Evolutionary conservation across 1,139 yeast genomes (phyloP).

Genomic region (Ogataea hybrid): DNA sequence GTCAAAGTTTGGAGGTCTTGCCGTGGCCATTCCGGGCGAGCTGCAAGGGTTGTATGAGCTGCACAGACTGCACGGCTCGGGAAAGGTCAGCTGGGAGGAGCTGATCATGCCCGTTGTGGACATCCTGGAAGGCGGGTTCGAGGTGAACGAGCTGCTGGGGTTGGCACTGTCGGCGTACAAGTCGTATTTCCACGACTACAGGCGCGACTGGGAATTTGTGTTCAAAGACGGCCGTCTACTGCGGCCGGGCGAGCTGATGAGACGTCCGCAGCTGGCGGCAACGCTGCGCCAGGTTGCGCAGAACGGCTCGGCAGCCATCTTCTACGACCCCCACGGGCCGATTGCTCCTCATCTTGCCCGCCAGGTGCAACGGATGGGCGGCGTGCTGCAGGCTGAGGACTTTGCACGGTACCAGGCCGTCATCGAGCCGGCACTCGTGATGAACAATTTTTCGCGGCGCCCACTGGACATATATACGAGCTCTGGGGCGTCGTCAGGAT

Average conservation of each 20-base stretch:
- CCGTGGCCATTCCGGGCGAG: slow-evolving; percentile 90
- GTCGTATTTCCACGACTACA: slow-evolving; percentile 34
- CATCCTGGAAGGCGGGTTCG: slow-evolving; percentile 68
- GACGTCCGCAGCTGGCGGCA: slow-evolving; percentile 58
- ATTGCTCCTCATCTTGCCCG: slow-evolving; percentile 41
- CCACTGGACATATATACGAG: slow-evolving; percentile 58
- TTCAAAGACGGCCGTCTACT: slow-evolving; percentile 38
- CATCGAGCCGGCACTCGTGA: slow-evolving; percentile 53
- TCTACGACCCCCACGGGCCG: slow-evolving; percentile 71
- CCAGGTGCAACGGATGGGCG: slow-evolving; percentile 32
- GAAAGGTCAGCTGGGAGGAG: slow-evolving; percentile 68
- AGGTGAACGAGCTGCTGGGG: slow-evolving; percentile 48
- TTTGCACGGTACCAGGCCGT: slow-evolving; percentile 58
- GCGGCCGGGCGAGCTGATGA: slow-evolving; percentile 56
- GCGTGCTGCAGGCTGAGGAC: slow-evolving; percentile 56
- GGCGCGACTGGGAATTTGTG: slow-evolving; percentile 55
- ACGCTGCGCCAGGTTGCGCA: slow-evolving; percentile 67
- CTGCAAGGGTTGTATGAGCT: slow-evolving; percentile 72
- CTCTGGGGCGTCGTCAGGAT: slow-evolving; percentile 81
- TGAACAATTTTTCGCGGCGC: slow-evolving; percentile 40
- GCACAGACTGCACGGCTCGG: slow-evolving; percentile 62
- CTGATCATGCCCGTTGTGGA: slow-evolving; percentile 73
- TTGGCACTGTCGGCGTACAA: slow-evolving; percentile 38
- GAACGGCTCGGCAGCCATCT: slow-evolving; percentile 72
- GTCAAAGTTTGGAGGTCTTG: slow-evolving; percentile 77